Evolutionary conservation across 257 asterid species (phyloP).

Genomic region (Plantago major): DNA sequence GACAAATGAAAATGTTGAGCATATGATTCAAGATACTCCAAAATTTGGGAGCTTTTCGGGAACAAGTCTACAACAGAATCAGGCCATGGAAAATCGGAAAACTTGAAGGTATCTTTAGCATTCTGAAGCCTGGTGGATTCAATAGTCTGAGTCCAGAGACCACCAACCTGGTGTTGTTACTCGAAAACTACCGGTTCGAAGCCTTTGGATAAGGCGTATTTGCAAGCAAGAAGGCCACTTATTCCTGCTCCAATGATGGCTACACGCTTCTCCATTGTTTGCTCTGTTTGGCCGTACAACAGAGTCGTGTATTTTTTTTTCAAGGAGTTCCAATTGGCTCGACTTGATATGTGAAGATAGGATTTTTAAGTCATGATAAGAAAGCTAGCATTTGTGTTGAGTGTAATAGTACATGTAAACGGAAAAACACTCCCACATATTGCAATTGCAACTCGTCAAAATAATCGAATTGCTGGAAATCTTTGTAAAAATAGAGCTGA

Average conservation of each 20-base stretch:
- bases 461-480: too few relatives aligned
- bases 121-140: slow-evolving; percentile 42
- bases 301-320: too few relatives aligned
- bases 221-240: slow-evolving; percentile 55
- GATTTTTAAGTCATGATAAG: too few relatives aligned
- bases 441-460: too few relatives aligned
- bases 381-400: too few relatives aligned
- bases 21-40: slow-evolving; percentile 34
- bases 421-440: too few relatives aligned
- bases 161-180: slow-evolving; percentile 33
- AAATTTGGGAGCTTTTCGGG: slow-evolving; percentile 20
- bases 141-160: slow-evolving; percentile 44
- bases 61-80: slow-evolving; percentile 18
- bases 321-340: too few relatives aligned
- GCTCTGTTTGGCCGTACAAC: too few relatives aligned
- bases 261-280: slow-evolving; percentile 38
- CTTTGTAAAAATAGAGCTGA: too few relatives aligned
- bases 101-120: slow-evolving; percentile 22
- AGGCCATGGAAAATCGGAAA: slow-evolving; percentile 59
- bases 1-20: slow-evolving; percentile 29
- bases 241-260: slow-evolving; percentile 62
- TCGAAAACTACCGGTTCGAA: slow-evolving; percentile 40
- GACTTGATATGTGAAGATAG: too few relatives aligned
- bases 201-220: slow-evolving; percentile 36
- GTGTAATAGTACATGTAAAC: too few relatives aligned